A percentile compares a stretch with the other conserved stretches of the same genome.
Evolutionary conservation across 306 rosid species (phyloP).

Genomic region (Malus sylvestris): DNA sequence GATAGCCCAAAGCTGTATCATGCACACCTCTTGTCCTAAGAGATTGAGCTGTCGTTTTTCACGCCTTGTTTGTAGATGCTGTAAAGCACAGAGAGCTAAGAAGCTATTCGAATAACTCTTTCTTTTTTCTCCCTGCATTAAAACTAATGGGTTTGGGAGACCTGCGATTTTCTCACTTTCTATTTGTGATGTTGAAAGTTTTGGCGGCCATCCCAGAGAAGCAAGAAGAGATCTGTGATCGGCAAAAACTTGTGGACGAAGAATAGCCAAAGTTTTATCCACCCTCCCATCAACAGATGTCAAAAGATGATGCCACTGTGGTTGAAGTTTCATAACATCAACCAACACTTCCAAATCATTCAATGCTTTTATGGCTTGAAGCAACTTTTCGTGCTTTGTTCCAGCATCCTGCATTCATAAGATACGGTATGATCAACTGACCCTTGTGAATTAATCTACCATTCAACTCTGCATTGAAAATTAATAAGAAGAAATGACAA

Average conservation of each 20-base stretch:
- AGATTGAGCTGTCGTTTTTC: conserved; percentile 39
- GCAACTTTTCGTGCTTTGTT: conserved; percentile 51
- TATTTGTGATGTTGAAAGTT: conserved; percentile 30
- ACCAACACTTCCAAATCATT: conserved; percentile 49
- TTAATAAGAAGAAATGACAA: not conserved
- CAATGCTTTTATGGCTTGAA: conserved; percentile 53
- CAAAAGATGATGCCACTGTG: conserved; percentile 51
- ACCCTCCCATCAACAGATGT: conserved; percentile 59
- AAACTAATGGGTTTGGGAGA: conserved; percentile 52
- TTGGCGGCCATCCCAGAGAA: conserved; percentile 90
- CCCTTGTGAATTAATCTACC: not conserved
- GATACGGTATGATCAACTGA: conserved; percentile 1
- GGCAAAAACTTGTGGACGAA: conserved; percentile 59
- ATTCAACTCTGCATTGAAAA: conserved; percentile 11
- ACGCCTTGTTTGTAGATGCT: conserved; percentile 57
- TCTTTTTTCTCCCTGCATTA: conserved; percentile 58
- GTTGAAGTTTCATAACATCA: conserved; percentile 26
- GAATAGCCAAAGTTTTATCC: conserved; percentile 47
- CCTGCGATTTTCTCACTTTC: conserved; percentile 26
- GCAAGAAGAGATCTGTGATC: conserved; percentile 66
- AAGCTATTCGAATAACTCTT: conserved; percentile 53
- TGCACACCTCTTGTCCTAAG: conserved; percentile 23
- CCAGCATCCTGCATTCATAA: conserved; percentile 38
- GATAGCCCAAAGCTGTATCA: conserved; percentile 61
- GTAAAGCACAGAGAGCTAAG: conserved; percentile 62